Base-by-base conservation (phyloP, 371 early-diverging fungal species). In the Funneliformis caledonium region DNA sequence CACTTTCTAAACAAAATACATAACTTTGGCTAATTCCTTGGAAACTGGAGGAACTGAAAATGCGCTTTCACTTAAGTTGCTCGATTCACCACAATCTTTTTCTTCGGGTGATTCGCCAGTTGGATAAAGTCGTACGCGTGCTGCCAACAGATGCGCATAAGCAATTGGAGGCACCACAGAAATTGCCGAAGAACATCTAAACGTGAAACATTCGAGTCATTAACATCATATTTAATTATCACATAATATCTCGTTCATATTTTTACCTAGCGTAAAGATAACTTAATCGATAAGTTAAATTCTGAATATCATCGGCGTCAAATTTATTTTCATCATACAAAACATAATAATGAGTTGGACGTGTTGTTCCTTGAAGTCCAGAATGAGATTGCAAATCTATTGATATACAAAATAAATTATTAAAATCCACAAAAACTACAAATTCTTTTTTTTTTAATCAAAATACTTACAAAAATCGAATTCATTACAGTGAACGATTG, bases 291-390 rank as follows among this genome's bases (percentile, higher is more conserved):
- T 61, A 76, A 8, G 76, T 76, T 43, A 76, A 37, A 42, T 52
- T 60, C 2, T 76, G 61, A 26, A 76, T 45, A 2, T 84, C 84
- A 80, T 95, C 93, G 12, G 92, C 75, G 1, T 86, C 82, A 80
- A 95, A 94, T 1, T 87, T 83, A 84, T 92, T 93, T 60, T 96
- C 96, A 84, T 97, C 95, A 59, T 86, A 81, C 56, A 94, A 78
- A n/a, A 97, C 95, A 72, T 89, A 88, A 89, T 97, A 97, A 83
- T 94, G 94, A 4, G 94, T 88, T 0, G 97, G 94, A 61, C 93
- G 91, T 31, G 95, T 93, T 0, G 96, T 96, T 43, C 97, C 98
- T 56, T 94, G 89, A 68, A 88, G 81, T n/a, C 97, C 96, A 7
- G 91, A 89, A 82, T 80, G 22, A 67, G 47, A 61, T 69, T 56